Evolutionary conservation across 805 yeast genomes (phyloP).

Genomic region (Metschnikowia amazonensis): DNA sequence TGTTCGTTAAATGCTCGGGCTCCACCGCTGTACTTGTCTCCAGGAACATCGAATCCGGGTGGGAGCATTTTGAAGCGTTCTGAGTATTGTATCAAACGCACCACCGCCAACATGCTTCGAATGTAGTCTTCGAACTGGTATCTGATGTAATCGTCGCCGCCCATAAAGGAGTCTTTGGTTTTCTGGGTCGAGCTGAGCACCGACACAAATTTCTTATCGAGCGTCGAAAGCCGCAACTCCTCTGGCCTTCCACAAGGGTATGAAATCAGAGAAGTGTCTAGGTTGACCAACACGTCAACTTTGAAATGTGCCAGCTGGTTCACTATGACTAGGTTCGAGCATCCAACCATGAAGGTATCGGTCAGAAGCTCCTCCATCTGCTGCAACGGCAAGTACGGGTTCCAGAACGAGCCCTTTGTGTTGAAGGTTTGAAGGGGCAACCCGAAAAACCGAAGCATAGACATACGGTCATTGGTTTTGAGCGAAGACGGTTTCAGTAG

Average conservation of each 20-base stretch:
- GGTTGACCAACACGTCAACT: constrained; percentile 70
- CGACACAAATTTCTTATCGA: constrained; percentile 76
- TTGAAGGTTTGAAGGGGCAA: constrained; percentile 85
- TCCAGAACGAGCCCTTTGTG: constrained; percentile 75
- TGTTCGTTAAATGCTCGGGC: constrained; percentile 27
- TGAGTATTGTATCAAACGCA: constrained; percentile 62
- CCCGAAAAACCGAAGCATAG: constrained; percentile 77
- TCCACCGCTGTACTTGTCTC: constrained; percentile 24
- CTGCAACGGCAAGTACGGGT: constrained; percentile 92
- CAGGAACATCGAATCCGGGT: constrained; percentile 34
- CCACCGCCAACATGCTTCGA: constrained; percentile 67
- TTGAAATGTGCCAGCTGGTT: constrained; percentile 54
- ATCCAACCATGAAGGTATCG: constrained; percentile 71
- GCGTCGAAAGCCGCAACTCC: constrained; percentile 29
- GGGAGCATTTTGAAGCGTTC: constrained; percentile 36
- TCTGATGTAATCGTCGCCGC: constrained; percentile 78
- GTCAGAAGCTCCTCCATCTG: constrained; percentile 76
- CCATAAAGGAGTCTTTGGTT: constrained; percentile 29
- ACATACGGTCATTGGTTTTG: constrained; percentile 71
- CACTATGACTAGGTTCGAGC: constrained; percentile 77
- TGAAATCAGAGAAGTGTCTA: constrained; percentile 53
- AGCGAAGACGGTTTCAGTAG: constrained; percentile 61
- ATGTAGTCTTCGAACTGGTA: constrained; percentile 88
- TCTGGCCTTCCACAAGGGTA: constrained; percentile 37
- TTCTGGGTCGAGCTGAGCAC: constrained; percentile 44